Conservation (phyloP, 331 rosid species). For the Quercus phellos region DNA sequence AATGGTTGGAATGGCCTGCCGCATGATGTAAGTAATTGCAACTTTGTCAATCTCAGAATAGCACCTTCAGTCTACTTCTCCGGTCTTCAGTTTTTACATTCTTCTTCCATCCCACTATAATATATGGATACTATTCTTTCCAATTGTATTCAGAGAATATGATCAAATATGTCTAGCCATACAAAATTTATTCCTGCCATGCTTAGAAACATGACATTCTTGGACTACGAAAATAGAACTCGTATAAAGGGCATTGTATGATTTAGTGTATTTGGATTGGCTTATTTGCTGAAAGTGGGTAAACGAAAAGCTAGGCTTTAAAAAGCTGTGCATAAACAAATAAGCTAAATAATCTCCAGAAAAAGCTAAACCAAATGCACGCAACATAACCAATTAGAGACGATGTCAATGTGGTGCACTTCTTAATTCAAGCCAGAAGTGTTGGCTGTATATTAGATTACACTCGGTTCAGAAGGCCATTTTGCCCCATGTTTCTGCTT, state of each 20-base stretch:
- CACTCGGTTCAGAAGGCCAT: neutral
- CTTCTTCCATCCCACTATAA: neutral
- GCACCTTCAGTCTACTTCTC: neutral
- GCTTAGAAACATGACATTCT: neutral
- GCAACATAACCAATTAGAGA: neutral
- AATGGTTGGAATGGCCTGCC: constrained; percentile 56
- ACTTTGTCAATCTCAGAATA: neutral
- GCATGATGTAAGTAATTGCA: constrained; percentile 46
- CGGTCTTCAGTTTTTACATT: neutral
- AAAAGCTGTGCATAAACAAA: too few relatives aligned
- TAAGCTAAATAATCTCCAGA: too few relatives aligned
- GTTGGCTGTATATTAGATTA: neutral
- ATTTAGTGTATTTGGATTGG: neutral
- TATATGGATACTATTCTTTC: neutral
- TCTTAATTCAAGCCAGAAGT: neutral
- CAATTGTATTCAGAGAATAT: neutral
- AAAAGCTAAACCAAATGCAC: too few relatives aligned
- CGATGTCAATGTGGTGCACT: neutral
- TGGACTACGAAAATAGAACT: neutral
- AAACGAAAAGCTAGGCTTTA: too few relatives aligned
- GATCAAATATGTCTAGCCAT: neutral
- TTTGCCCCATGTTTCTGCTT: neutral
- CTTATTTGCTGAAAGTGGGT: too few relatives aligned
- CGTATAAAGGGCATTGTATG: neutral
- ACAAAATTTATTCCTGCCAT: neutral